These are phyloP conservation scores for Thelonectria blattea DNA, from an alignment of 2,329 filamentous ascomycete species.

Conservation along the genomic window DNA sequence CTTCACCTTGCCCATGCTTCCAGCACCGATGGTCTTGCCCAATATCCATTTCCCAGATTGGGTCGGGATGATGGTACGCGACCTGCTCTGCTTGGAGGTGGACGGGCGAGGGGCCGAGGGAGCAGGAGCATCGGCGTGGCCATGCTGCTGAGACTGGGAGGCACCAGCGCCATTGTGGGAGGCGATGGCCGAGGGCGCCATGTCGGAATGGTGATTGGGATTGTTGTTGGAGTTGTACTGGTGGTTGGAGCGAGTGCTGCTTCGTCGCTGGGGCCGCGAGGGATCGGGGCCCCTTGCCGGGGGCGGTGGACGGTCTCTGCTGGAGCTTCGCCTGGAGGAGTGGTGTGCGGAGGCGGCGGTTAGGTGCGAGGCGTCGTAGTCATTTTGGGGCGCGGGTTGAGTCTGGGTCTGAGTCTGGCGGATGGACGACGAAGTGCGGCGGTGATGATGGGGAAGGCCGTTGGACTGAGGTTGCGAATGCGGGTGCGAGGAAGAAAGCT, in stretches of 20 bases:
- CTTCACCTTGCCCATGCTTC: conserved; percentile 99
- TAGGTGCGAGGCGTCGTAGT: conserved; percentile 76
- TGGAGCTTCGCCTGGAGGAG: conserved; percentile 65
- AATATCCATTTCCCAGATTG: conserved; percentile 92
- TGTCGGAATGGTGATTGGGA: conserved; percentile 48
- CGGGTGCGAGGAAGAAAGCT: conserved; percentile 35
- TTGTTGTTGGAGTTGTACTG: conserved; percentile 38
- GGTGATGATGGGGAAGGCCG: conserved; percentile 45
- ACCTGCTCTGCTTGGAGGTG: conserved; percentile 59
- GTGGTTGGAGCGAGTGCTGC: conserved; percentile 56
- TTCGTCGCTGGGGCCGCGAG: conserved; percentile 53
- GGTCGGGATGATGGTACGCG: conserved; percentile 84
- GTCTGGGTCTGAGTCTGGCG: conserved; percentile 49
- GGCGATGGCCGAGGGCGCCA: conserved; percentile 56
- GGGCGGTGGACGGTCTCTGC: conserved; percentile 62
- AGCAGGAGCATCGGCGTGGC: conserved; percentile 42
- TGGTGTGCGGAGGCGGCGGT: conserved; percentile 56
- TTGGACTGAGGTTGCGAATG: conserved; percentile 31
- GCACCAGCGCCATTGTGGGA: conserved; percentile 61
- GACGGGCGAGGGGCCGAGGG: conserved; percentile 42
- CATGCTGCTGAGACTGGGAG: conserved; percentile 52
- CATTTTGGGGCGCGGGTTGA: conserved; percentile 62
- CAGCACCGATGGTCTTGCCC: conserved; percentile 95
- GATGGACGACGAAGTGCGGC: conserved; percentile 49
- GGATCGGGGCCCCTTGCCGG: conserved; percentile 61